Percentiles rank a stretch among this genome's conserved stretches.
Evolutionary conservation across 495 filamentous ascomycete species (phyloP).

Genomic region (Bathelium albidoporum): DNA sequence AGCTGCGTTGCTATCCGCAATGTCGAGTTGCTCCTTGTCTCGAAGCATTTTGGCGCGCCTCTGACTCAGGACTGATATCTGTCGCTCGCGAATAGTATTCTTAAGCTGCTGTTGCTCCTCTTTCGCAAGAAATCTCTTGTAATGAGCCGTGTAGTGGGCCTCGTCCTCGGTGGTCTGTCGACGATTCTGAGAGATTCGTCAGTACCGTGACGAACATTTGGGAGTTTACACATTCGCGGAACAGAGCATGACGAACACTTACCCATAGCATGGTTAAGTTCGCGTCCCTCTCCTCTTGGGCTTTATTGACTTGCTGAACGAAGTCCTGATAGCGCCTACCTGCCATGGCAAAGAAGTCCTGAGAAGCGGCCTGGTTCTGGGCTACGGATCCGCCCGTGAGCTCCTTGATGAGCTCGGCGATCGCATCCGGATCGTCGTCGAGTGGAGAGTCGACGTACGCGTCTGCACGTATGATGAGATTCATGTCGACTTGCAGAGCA

Average conservation of each 20-base stretch:
- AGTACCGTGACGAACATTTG: neutral
- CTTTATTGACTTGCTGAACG: conserved; percentile 72
- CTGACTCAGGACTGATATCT: conserved; percentile 63
- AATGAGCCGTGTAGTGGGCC: conserved; percentile 43
- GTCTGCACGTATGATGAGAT: conserved; percentile 70
- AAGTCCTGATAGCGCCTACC: conserved; percentile 73
- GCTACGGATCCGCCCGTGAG: conserved; percentile 21
- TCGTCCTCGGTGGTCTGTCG: conserved; percentile 40
- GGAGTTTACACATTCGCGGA: neutral
- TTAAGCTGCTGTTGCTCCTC: conserved; percentile 73
- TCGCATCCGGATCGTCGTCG: conserved; percentile 57
- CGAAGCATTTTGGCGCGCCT: conserved; percentile 68
- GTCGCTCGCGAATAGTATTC: conserved; percentile 68
- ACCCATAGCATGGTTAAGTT: conserved; percentile 68
- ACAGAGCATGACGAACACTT: conserved; percentile 26
- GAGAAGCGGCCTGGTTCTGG: conserved; percentile 20
- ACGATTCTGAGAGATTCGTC: neutral
- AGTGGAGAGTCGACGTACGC: conserved; percentile 64
- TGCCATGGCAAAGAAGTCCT: conserved; percentile 42
- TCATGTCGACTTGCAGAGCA: conserved; percentile 80
- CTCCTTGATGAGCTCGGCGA: conserved; percentile 47
- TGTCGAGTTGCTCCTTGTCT: conserved; percentile 84
- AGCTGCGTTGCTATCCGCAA: conserved; percentile 76
- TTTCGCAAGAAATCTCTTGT: conserved; percentile 61
- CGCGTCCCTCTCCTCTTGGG: conserved; percentile 72